Evolutionary conservation across 768 basidiomycete genomes (phyloP).

Genomic region (Termitomyces sp.): DNA sequence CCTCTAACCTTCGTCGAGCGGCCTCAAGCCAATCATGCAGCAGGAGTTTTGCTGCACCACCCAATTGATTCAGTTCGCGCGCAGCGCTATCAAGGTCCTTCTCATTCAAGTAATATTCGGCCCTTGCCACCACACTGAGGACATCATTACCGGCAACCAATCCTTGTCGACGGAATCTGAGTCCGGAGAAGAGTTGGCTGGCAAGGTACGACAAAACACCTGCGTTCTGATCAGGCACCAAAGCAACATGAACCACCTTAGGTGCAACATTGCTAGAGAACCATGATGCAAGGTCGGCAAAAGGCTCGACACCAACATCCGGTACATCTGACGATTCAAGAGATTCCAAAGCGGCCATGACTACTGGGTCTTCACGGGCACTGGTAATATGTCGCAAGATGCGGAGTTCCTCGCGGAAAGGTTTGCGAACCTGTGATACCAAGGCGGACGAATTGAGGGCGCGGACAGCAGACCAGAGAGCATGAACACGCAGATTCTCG

Average conservation of each 20-base stretch:
- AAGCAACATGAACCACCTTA: slow-evolving; percentile 80
- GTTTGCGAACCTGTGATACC: slow-evolving; percentile 62
- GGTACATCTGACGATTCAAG: slow-evolving; percentile 72
- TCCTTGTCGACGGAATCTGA: slow-evolving; percentile 81
- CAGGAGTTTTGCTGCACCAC: slow-evolving; percentile 73
- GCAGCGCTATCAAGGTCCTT: slow-evolving; percentile 90
- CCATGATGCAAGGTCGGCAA: slow-evolving; percentile 90
- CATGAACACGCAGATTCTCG: slow-evolving; percentile 89
- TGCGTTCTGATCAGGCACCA: slow-evolving; percentile 89
- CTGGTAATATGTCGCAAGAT: slow-evolving; percentile 72
- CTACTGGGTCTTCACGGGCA: slow-evolving; percentile 68
- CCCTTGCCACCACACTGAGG: slow-evolving; percentile 80
- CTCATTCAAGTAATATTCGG: slow-evolving; percentile 86
- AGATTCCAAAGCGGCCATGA: slow-evolving; percentile 61
- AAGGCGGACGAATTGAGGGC: slow-evolving; percentile 68
- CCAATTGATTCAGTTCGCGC: slow-evolving; percentile 88
- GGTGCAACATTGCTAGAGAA: slow-evolving; percentile 82
- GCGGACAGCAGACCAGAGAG: slow-evolving; percentile 90
- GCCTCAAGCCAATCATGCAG: slow-evolving; percentile 89
- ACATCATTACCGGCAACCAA: slow-evolving; percentile 81
- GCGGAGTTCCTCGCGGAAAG: slow-evolving; percentile 89
- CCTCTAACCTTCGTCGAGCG: slow-evolving; percentile 83
- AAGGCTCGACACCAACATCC: slow-evolving; percentile 81
- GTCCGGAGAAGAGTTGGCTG: slow-evolving; percentile 68
- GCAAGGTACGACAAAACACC: slow-evolving; percentile 86